Base-by-base conservation (phyloP, 257 asterid species). In the Galeopsis tetrahit region DNA sequence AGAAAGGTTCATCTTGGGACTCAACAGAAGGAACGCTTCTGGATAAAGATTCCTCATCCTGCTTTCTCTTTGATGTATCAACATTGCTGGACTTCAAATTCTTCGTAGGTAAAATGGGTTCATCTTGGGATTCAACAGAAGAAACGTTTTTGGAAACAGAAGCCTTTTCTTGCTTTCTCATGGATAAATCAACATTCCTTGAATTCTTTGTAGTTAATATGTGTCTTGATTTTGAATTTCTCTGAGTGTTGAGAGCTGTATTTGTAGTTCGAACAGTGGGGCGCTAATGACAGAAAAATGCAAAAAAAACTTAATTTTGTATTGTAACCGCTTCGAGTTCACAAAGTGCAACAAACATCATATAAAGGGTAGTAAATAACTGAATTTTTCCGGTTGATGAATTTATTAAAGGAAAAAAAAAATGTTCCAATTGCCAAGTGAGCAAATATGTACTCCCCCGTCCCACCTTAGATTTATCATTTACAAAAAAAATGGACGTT, bases 41-140 rank as follows among this genome's bases (percentile, higher is more conserved):
- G 43, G 84, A 74, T 17, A 71, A 66, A 74, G 91, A 84, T 66
- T 13, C 82, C 63, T 68, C 75, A 13, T 80, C 82, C 76, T 83
- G 86, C 57, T 68, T 77, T 81, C 56, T 82, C 84, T 84, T 86
- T 81, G 84, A 81, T 63, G 82, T 79, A 86, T 70, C 82, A 66
- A 58, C 74, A 63, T 86, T 79, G 39, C 74, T 72, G 56, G 84
- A 62, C 63, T 71, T 78, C 77, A 65, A 73, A 57, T 83, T 89
- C 78, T 79, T 85, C 67, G 65, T 51, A 71, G 84, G 49, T 34
- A 78, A 60, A 15, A 67, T 33, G 14, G 56, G 28, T 49, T 49
- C 56, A 49, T 78, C 87, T 62, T 57, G 70, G 65, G 83, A 75
- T 63, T 57, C 72, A 61, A 21, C 77, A 57, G 89, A 83, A 68